Conservation (phyloP, 768 basidiomycete species). For the Neoboletus brunneissimus region DNA sequence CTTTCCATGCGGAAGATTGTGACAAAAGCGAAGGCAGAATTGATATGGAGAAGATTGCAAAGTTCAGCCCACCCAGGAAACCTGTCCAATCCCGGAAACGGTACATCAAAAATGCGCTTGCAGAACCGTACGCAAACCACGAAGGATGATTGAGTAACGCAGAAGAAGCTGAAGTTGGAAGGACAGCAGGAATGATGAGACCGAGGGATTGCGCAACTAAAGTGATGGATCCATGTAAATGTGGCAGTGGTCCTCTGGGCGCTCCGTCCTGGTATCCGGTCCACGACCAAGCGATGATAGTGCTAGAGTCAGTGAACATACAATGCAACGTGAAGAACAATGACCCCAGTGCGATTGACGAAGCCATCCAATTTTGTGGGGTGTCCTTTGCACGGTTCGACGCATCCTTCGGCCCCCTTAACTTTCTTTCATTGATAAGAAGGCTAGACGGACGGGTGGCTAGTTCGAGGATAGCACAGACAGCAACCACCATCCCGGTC, state of each 20-base stretch:
- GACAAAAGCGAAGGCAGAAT: conserved; percentile 54
- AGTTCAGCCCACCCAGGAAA: conserved; percentile 62
- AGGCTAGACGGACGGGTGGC: conserved; percentile 38
- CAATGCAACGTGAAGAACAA: conserved; percentile 72
- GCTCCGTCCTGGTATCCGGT: conserved; percentile 69
- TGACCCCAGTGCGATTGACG: conserved; percentile 60
- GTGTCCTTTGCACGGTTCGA: conserved; percentile 10
- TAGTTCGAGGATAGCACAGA: conserved; percentile 57
- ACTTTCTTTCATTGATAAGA: conserved; percentile 4
- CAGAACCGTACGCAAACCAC: conserved; percentile 56
- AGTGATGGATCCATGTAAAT: conserved; percentile 67
- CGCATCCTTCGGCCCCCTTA: not conserved
- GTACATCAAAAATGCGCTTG: conserved; percentile 56
- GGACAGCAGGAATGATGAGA: conserved; percentile 40
- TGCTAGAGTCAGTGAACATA: conserved; percentile 70
- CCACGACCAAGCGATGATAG: conserved; percentile 86
- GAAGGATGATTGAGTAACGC: conserved; percentile 42
- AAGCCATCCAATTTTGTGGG: conserved; percentile 33
- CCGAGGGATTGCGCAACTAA: conserved; percentile 62
- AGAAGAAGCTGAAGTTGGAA: conserved; percentile 19
- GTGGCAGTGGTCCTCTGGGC: conserved; percentile 68
- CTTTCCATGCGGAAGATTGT: conserved; percentile 38
- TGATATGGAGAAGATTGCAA: conserved; percentile 64
- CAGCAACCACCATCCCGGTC: conserved; percentile 55
- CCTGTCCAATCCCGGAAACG: conserved; percentile 63